Evolutionary conservation across 2,329 filamentous ascomycete genomes (phyloP).

Genomic region (Colletotrichum eleusines): DNA sequence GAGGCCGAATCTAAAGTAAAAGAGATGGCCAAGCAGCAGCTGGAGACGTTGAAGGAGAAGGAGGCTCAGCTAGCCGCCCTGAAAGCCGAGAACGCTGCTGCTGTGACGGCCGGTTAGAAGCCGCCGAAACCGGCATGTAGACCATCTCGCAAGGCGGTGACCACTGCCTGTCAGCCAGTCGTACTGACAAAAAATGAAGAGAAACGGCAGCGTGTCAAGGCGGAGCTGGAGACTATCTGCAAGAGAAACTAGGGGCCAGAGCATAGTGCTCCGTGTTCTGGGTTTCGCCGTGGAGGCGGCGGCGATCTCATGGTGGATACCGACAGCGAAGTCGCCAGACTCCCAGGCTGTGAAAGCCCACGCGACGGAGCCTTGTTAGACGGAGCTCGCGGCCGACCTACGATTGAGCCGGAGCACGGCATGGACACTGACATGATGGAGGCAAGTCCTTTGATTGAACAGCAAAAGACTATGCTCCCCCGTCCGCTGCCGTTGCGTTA

Average conservation of each 20-base stretch:
- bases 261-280: not conserved
- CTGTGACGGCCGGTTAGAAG: slow-evolving; percentile 45
- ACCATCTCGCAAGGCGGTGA: slow-evolving; percentile 9
- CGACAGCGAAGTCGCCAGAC: not conserved
- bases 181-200: not conserved
- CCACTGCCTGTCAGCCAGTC: slow-evolving; percentile 1
- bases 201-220: slow-evolving; percentile 12
- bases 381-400: not conserved
- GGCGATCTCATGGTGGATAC: not conserved
- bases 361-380: not conserved
- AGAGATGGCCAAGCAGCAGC: slow-evolving; percentile 69
- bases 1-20: slow-evolving; percentile 75
- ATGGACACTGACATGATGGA: not conserved
- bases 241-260: not conserved
- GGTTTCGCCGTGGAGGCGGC: not conserved
- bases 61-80: slow-evolving; percentile 71
- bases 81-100: slow-evolving; percentile 69
- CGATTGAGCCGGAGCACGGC: not conserved
- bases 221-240: slow-evolving; percentile 8
- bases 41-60: slow-evolving; percentile 72
- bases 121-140: slow-evolving; percentile 13
- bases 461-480: not conserved
- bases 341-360: not conserved
- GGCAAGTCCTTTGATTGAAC: not conserved
- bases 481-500: not conserved